Conservation (phyloP, 192 early-diverging fungal genomes). For the Coemansia sp. region DNA sequence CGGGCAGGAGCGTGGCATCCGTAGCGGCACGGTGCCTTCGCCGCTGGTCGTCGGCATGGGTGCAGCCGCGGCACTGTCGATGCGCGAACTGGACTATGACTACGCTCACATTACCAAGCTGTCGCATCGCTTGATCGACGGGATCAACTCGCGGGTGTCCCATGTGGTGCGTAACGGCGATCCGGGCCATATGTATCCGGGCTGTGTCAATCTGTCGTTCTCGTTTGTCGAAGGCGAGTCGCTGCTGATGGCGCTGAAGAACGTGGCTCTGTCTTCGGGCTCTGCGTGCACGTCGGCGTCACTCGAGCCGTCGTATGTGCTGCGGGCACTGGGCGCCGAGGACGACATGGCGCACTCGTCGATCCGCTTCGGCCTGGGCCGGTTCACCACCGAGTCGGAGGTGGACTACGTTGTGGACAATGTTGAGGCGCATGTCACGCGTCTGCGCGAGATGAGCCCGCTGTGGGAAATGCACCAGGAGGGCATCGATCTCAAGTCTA, state of each 20-base stretch:
- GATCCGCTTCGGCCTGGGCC: slow-evolving; percentile 93
- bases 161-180: slow-evolving; percentile 92
- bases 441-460: slow-evolving; percentile 91
- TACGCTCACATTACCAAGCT: slow-evolving; percentile 64
- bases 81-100: slow-evolving; percentile 84
- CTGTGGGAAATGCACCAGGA: slow-evolving; percentile 98
- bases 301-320: slow-evolving; percentile 93
- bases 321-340: slow-evolving; percentile 92
- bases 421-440: slow-evolving; percentile 77
- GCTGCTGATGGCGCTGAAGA: slow-evolving; percentile 95
- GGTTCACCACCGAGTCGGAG: slow-evolving; percentile 94
- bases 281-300: slow-evolving; percentile 95
- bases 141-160: slow-evolving; percentile 70
- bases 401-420: slow-evolving; percentile 83
- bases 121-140: slow-evolving; percentile 73
- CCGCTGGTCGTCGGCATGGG: slow-evolving; percentile 88
- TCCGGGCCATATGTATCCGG: slow-evolving; percentile 69
- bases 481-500: slow-evolving; percentile 85
- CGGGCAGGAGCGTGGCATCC: slow-evolving; percentile 91
- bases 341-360: slow-evolving; percentile 95
- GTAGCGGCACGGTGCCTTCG: slow-evolving; percentile 92
- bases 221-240: slow-evolving; percentile 97
- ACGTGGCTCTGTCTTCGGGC: slow-evolving; percentile 92
- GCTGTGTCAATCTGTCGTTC: slow-evolving; percentile 95
- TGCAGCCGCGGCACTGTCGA: slow-evolving; percentile 74